These are phyloP conservation scores for Geotrichum carabidarum DNA, from an alignment of 1,139 yeast genomes.

Conservation along the genomic window DNA sequence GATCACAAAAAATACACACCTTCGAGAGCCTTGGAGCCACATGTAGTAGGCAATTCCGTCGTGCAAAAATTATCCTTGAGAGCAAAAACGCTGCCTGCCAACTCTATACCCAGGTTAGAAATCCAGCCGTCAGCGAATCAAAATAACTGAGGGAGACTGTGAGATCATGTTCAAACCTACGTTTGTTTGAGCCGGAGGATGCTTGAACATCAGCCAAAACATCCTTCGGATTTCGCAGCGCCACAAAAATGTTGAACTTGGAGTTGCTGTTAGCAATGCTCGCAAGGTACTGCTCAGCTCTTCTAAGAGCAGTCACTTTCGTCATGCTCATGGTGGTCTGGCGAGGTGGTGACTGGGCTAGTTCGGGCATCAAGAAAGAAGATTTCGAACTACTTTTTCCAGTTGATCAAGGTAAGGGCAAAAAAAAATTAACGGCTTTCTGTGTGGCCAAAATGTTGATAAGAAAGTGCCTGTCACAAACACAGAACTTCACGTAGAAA, in stretches of 20 bases:
- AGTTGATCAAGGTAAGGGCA: neutral
- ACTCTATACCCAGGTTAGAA: conserved; percentile 4
- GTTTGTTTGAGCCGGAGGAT: conserved; percentile 7
- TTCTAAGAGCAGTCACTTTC: conserved; percentile 8
- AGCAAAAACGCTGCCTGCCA: conserved; percentile 39
- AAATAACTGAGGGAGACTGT: neutral
- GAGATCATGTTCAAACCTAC: conserved; percentile 5
- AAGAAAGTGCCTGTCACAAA: neutral
- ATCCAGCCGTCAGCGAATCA: conserved; percentile 19
- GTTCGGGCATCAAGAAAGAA: too few species aligned
- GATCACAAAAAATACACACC: conserved; percentile 12
- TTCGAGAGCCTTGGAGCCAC: conserved; percentile 60
- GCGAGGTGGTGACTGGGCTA: too few species aligned
- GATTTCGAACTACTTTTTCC: too few species aligned
- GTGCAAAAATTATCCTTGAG: conserved; percentile 80
- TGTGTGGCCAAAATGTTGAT: neutral
- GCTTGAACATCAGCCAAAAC: conserved; percentile 15
- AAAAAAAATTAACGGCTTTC: neutral
- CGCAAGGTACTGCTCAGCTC: conserved; percentile 27
- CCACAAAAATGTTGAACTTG: conserved; percentile 35
- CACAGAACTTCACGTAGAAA: too few species aligned
- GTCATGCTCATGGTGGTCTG: neutral
- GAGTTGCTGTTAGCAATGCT: conserved; percentile 32
- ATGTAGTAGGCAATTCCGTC: conserved; percentile 59
- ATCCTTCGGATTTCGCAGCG: conserved; percentile 21